Evolutionary conservation across 768 basidiomycete species (phyloP), one percentile per base, ranked within the genome.

Genomic region (Cantharellus cinnabarinus): DNA sequence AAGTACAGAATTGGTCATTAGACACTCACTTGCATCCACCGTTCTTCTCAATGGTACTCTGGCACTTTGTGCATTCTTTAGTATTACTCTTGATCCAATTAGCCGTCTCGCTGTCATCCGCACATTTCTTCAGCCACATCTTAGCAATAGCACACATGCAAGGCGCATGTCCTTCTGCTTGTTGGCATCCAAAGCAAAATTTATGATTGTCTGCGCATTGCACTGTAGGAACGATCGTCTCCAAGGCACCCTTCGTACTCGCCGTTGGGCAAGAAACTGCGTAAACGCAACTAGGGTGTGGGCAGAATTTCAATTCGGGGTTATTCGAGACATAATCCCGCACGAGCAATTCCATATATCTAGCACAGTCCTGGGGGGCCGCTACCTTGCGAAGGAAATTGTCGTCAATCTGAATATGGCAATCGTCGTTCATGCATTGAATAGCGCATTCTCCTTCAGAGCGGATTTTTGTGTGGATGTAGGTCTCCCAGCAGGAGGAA

Each of bases 1-100:
- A n/a, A 34, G 4, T 4, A 15, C 4, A 54, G 14, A 54, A 29
- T 29, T 54, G 1, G 52, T 10, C 10, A 54, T 34, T 5, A 7
- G 42, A 29, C 10, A 83, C 90, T 67, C 67, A 97, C 91, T 99
- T 98, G 90, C 95, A 99, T 7, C 95, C 95, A 4, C 95, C 95
- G 64, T 98, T 98, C 83, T 99, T 99, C 79, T 99, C 95, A 60
- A 99, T 99, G 58, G 95, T 98, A 65, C 89, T 90, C 69, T 89
- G 84, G 69, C 95, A 99, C 68, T 90, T 83, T 20, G 80, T 76
- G 69, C 95, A 99, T 70, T 99, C 95, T 75, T 99, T 98, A 48
- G 95, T 99, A 69, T 99, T 97, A 63, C 91, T 95, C 79, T 89
- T 90, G 75, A 99, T 90, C 95, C 95, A 99, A 70, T 99, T 98